phyloP scores from a whole-genome alignment of 345 rosid genomes.

The Kernera saxatilis region DNA sequence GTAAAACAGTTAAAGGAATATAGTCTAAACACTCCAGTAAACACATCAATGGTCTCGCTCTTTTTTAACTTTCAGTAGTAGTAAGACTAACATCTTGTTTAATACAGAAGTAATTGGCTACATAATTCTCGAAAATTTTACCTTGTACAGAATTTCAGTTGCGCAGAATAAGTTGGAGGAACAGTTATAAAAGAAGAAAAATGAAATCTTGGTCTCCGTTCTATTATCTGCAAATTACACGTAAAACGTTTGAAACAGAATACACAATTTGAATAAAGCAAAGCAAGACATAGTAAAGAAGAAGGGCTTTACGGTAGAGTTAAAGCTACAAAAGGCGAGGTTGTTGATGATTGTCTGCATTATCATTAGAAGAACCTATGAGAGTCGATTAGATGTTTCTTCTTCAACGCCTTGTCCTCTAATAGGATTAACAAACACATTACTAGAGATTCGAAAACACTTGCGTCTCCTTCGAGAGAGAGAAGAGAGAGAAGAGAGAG shows the following conservation, averaged over 20 bases:
- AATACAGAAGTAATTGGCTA: background rate
- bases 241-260: background rate
- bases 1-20: background rate
- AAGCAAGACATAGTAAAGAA: background rate
- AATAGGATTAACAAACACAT: background rate
- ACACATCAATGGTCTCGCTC: background rate
- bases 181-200: constrained; percentile 30
- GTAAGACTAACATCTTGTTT: background rate
- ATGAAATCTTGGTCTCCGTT: constrained; percentile 26
- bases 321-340: constrained; percentile 15
- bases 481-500: background rate
- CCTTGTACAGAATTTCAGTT: background rate
- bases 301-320: constrained; percentile 13
- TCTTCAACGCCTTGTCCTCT: background rate
- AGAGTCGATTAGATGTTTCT: background rate
- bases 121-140: background rate
- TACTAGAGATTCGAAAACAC: background rate
- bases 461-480: background rate
- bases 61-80: background rate
- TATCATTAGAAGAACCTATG: background rate
- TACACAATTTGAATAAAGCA: background rate
- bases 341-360: constrained; percentile 23
- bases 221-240: constrained; percentile 31
- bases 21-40: background rate
- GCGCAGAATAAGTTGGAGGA: constrained; percentile 18